phyloP scores from a whole-genome alignment of 768 basidiomycete species.

The Chiua virens region DNA sequence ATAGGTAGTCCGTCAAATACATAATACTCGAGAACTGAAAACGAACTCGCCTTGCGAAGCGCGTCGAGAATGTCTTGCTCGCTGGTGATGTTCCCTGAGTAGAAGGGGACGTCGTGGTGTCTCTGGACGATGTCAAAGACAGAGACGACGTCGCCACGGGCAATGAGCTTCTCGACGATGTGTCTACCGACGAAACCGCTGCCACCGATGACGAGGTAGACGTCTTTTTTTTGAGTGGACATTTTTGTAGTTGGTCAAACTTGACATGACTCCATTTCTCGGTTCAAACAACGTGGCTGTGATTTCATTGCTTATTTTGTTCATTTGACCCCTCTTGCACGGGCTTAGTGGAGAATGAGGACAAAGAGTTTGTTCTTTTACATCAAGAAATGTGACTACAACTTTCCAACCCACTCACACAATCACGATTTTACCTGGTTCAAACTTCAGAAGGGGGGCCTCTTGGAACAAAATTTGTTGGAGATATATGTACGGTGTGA shows the following conservation, averaged over 20 bases:
- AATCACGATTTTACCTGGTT: too few species aligned
- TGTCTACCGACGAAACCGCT: conserved; percentile 90
- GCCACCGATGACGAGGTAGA: conserved; percentile 91
- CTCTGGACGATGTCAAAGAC: conserved; percentile 93
- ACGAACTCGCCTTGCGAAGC: conserved; percentile 60
- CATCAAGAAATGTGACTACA: too few species aligned
- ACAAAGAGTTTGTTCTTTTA: too few species aligned
- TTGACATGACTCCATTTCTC: conserved; percentile 4
- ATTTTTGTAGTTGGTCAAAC: conserved; percentile 8
- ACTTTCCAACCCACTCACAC: too few species aligned
- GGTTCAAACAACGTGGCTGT: conserved; percentile 7
- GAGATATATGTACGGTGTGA: too few species aligned
- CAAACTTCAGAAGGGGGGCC: too few species aligned
- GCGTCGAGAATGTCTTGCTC: conserved; percentile 70
- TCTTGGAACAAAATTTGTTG: too few species aligned
- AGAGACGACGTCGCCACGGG: conserved; percentile 76
- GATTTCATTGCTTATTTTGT: not conserved
- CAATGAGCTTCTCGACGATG: conserved; percentile 83
- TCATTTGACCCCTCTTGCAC: conserved; percentile 13
- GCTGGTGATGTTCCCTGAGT: conserved; percentile 85
- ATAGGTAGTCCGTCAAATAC: not conserved
- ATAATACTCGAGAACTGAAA: not conserved
- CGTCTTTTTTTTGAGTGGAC: conserved; percentile 45
- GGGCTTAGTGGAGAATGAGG: too few species aligned
- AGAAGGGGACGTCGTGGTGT: conserved; percentile 84